These are phyloP conservation scores for Trichoderma atroviride DNA, from an alignment of 2,329 filamentous ascomycete genomes.

Conservation along the genomic window DNA sequence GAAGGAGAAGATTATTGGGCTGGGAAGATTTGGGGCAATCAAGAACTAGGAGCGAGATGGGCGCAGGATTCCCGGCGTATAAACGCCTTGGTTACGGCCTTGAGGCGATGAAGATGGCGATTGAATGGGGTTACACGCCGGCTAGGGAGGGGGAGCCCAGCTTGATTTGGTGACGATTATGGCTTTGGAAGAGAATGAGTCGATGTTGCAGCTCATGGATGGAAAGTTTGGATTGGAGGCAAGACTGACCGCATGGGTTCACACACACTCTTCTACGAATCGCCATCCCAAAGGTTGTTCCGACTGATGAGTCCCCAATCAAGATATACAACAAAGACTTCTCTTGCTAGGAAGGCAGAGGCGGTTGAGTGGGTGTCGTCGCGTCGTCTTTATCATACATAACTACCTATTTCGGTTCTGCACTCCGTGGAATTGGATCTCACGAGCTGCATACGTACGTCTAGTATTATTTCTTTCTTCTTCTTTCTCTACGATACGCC, in stretches of 20 bases:
- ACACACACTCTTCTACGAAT: no score
- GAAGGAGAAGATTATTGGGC: constrained; percentile 31
- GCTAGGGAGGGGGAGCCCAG: constrained; percentile 33
- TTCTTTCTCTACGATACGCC: no score
- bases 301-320: no score
- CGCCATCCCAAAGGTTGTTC: no score
- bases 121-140: constrained; percentile 34
- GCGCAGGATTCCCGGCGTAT: constrained; percentile 27
- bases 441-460: no score
- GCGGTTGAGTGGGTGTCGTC: no score
- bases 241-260: background rate
- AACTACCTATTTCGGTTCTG: no score
- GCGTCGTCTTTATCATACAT: no score
- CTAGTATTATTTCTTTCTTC: no score
- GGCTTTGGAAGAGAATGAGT: background rate
- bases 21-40: constrained; percentile 38
- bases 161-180: constrained; percentile 34
- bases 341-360: no score
- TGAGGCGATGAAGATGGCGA: constrained; percentile 28
- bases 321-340: no score
- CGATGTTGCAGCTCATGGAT: constrained; percentile 30
- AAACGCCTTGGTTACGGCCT: constrained; percentile 15
- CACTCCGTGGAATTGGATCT: no score
- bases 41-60: constrained; percentile 32
- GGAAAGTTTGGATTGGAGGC: constrained; percentile 33